Evolutionary conservation across 2,329 filamentous ascomycete genomes (phyloP), one percentile per base, ranked within the genome.

Genomic region (Trematosphaeria pertusa): DNA sequence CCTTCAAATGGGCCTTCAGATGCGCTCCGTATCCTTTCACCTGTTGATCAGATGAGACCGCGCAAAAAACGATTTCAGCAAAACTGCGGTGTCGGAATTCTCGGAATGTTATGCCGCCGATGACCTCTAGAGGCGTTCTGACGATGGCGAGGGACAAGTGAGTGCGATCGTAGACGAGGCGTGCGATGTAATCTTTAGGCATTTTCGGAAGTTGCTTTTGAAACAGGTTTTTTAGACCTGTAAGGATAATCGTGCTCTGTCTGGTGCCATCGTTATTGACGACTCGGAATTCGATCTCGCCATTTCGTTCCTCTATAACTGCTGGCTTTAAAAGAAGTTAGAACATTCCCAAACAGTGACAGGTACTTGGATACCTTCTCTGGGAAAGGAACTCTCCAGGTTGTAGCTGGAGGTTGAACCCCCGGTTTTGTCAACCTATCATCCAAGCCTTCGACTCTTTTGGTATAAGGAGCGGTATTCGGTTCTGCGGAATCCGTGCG

Each of bases 21-120:
- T 97, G 93, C 9, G 94, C 93, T 54, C 94, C 94, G 67, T 99
- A 99, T 22, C 94, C 94, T 74, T 97, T 97, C 59, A 97, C 94
- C 73, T 99, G 94, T 73, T 97, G 94, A 67, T 97, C 94, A 0
- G 91, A 96, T 44, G 89, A 95, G 63, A 99, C 95, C 59, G 94
- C 94, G 71, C 93, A 97, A 69, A 99, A 99, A 46, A 97, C 94
- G 61, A 99, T 99, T 76, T 99, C 94, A 55, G 94, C 94, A 66
- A 99, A 99, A 61, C 89, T 85, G 42, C 93, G 88, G 43, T 87
- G 87, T 66, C 92, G 90, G 75, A 97, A 99, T 0, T 92, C 92
- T 10, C 93, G 86, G 73, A 96, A 97, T 18, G 94, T 97, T 67
- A 99, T 97, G 48, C 94, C 94, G 52, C 82, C 82, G 30, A 96